A percentile compares a stretch with the other conserved stretches of the same genome.
Conservation (phyloP, 2,329 filamentous ascomycete species). For the Hypoxylon sp. region DNA sequence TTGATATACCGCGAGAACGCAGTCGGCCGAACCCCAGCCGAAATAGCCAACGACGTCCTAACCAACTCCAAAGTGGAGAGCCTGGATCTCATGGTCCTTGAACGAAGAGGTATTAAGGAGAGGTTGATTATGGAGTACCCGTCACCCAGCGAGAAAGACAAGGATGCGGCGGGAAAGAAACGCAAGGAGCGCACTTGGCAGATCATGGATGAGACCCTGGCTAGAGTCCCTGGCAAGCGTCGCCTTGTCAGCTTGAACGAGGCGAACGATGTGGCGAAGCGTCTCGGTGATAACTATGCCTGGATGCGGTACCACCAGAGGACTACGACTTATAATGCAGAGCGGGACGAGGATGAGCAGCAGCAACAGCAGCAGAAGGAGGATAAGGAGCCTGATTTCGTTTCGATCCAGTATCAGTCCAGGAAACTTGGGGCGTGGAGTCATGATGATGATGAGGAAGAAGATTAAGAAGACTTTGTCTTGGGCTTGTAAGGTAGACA, state of each 20-base stretch:
- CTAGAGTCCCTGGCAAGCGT: conserved; percentile 57
- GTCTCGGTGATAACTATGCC: conserved; percentile 66
- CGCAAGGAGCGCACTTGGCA: conserved; percentile 49
- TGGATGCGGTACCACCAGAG: conserved; percentile 49
- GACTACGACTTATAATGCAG: conserved; percentile 27
- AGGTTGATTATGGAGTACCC: conserved; percentile 22
- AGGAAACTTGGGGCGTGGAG: conserved; percentile 14
- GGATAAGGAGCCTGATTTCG: conserved; percentile 42
- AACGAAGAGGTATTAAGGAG: background rate
- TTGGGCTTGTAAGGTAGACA: background rate
- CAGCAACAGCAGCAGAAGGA: conserved; percentile 29
- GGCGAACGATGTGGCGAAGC: conserved; percentile 71
- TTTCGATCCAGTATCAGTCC: conserved; percentile 29
- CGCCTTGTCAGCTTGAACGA: conserved; percentile 69
- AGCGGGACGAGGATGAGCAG: conserved; percentile 26
- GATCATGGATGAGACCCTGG: conserved; percentile 47
- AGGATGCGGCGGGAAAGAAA: conserved; percentile 3
- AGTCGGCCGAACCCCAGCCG: conserved; percentile 79
- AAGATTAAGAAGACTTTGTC: background rate
- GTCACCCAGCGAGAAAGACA: background rate
- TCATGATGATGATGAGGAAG: background rate
- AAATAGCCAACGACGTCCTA: conserved; percentile 73
- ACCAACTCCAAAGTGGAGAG: conserved; percentile 58
- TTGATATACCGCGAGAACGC: conserved; percentile 81
- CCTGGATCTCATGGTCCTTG: conserved; percentile 34